Percentiles rank a stretch among this genome's conserved stretches.
Evolutionary conservation across 2,329 filamentous ascomycete species (phyloP).

Genomic region (Colletotrichum tropicicola): DNA sequence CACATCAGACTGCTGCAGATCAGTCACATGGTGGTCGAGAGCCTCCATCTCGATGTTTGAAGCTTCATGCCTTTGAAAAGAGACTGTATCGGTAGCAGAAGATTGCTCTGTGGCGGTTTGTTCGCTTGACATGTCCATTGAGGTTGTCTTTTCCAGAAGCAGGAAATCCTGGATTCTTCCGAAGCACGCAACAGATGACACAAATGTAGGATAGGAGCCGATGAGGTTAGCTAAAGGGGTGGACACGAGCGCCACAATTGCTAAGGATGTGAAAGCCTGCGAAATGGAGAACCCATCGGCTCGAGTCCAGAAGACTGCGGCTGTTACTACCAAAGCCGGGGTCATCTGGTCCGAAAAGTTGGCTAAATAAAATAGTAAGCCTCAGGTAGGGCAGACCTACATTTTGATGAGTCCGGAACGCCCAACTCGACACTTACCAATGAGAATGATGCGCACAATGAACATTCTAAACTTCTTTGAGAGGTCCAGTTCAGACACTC

Average conservation of each 20-base stretch:
- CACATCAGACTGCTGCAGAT: too few relatives aligned
- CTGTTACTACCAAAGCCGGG: slow-evolving; percentile 8
- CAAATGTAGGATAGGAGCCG: slow-evolving; percentile 19
- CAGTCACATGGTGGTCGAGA: too few relatives aligned
- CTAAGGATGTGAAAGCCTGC: slow-evolving; percentile 33
- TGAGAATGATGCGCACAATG: slow-evolving; percentile 29
- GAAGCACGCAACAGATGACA: slow-evolving; percentile 22
- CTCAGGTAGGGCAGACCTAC: too few relatives aligned
- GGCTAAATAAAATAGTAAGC: neutral
- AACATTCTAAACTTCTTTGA: slow-evolving; percentile 40
- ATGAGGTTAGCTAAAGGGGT: slow-evolving; percentile 31
- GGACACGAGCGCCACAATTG: slow-evolving; percentile 32
- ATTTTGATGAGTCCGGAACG: too few relatives aligned
- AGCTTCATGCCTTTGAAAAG: too few relatives aligned
- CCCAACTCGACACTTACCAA: slow-evolving; percentile 18
- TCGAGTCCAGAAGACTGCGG: slow-evolving; percentile 15
- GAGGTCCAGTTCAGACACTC: slow-evolving; percentile 46
- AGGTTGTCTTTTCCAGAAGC: neutral
- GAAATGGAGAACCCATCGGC: slow-evolving; percentile 27
- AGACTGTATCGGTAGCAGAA: too few relatives aligned
- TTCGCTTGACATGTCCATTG: too few relatives aligned
- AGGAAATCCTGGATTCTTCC: slow-evolving; percentile 34
- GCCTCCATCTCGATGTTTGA: too few relatives aligned
- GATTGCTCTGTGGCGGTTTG: too few relatives aligned
- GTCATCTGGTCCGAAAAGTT: slow-evolving; percentile 14